These are phyloP conservation scores for Hypoxylon sp. DNA, from an alignment of 2,329 filamentous ascomycete genomes.

Conservation along the genomic window DNA sequence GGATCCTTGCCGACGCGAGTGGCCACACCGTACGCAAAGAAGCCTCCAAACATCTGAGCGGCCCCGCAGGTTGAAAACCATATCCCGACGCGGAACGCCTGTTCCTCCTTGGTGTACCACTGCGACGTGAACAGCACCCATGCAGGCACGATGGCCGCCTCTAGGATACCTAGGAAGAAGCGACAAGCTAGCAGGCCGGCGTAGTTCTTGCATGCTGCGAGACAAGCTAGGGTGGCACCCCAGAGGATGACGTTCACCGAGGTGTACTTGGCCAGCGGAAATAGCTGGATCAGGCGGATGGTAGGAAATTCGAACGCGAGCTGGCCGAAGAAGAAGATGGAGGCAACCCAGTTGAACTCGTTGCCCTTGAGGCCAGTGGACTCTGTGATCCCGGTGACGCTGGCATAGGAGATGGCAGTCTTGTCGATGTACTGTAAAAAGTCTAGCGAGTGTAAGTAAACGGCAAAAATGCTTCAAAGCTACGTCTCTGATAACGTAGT, in stretches of 20 bases:
- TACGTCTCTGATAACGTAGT: too few species aligned
- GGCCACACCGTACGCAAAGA: conserved; percentile 47
- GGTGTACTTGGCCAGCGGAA: conserved; percentile 50
- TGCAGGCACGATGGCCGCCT: conserved; percentile 40
- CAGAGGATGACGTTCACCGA: conserved; percentile 48
- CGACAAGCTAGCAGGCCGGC: conserved; percentile 37
- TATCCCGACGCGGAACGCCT: conserved; percentile 39
- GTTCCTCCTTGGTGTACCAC: conserved; percentile 42
- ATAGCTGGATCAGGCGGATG: conserved; percentile 48
- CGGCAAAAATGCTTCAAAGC: too few species aligned
- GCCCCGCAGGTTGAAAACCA: conserved; percentile 42
- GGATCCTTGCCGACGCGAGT: conserved; percentile 43
- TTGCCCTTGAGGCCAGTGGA: conserved; percentile 50
- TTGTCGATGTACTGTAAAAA: conserved; percentile 38
- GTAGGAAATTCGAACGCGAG: conserved; percentile 51
- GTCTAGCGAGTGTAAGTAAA: conserved; percentile 20
- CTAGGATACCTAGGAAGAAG: conserved; percentile 41
- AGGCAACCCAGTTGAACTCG: conserved; percentile 53
- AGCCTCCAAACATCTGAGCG: conserved; percentile 50
- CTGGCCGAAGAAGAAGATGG: conserved; percentile 48
- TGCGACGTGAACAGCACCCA: conserved; percentile 46
- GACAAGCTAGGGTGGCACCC: conserved; percentile 40
- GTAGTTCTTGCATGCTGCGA: conserved; percentile 34
- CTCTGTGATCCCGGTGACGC: conserved; percentile 33
- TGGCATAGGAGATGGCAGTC: conserved; percentile 35